Evolutionary conservation across 2,329 filamentous ascomycete genomes (phyloP).

Genomic region (Akanthomyces uredinophilus): DNA sequence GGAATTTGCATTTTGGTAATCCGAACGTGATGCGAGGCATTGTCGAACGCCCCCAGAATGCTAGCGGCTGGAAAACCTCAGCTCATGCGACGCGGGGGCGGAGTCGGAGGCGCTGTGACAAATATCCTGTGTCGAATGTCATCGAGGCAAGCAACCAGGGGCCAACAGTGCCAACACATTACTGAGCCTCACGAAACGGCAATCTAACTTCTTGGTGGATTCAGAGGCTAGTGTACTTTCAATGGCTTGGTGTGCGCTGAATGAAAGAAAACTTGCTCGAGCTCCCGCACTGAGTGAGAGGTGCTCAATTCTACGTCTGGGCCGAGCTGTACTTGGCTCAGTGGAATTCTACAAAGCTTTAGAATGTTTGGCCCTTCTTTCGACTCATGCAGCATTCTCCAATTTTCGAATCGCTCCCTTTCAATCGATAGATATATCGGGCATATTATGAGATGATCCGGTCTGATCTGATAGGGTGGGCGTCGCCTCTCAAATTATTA

Average conservation of each 20-base stretch:
- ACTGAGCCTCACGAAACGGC: background rate
- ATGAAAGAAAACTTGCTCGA: background rate
- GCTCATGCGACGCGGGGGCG: background rate
- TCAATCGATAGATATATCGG: background rate
- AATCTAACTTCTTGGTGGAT: background rate
- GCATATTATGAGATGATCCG: conserved; percentile 6
- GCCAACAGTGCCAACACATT: background rate
- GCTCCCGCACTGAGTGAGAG: background rate
- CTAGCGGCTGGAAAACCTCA: background rate
- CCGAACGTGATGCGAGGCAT: background rate
- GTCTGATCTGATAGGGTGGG: background rate
- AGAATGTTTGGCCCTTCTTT: background rate
- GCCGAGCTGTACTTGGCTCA: background rate
- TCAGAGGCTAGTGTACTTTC: background rate
- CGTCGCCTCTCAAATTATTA: background rate
- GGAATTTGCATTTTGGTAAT: background rate
- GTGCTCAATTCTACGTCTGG: background rate
- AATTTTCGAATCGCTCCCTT: background rate
- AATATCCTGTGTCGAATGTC: background rate
- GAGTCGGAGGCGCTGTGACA: background rate
- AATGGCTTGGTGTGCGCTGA: background rate
- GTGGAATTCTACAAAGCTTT: background rate
- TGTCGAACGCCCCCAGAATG: background rate
- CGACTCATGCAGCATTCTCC: no score
- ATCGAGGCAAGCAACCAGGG: background rate